Evolutionary conservation across 805 yeast species (phyloP).

Genomic region (Zygotorulaspora florentina): DNA sequence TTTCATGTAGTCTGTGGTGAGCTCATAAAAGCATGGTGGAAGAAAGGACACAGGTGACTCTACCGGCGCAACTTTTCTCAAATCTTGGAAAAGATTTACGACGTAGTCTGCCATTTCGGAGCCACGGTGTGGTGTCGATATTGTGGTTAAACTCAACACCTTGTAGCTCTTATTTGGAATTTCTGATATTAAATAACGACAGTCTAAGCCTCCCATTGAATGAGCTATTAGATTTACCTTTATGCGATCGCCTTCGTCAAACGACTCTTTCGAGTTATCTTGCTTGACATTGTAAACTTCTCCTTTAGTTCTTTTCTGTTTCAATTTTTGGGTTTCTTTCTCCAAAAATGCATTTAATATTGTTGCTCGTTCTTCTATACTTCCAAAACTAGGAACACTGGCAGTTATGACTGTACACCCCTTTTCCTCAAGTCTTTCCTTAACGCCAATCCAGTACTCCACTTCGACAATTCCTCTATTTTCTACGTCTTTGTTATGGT

Average conservation of each 20-base stretch:
- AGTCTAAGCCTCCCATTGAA: conserved; percentile 92
- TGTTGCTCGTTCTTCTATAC: conserved; percentile 64
- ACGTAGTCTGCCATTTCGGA: conserved; percentile 76
- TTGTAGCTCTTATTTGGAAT: conserved; percentile 46
- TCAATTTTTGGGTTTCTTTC: conserved; percentile 22
- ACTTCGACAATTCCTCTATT: conserved; percentile 39
- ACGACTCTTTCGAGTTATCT: conserved; percentile 5
- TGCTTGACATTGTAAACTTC: conserved; percentile 25
- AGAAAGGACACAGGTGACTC: conserved; percentile 15
- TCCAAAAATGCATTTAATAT: conserved; percentile 50
- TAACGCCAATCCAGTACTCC: conserved; percentile 82
- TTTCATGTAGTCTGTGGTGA: conserved; percentile 53
- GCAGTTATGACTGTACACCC: conserved; percentile 72
- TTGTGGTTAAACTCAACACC: conserved; percentile 74
- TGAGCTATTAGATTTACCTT: conserved; percentile 78
- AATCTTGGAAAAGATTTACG: conserved; percentile 33
- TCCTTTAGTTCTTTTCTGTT: conserved; percentile 16
- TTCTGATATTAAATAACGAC: conserved; percentile 66
- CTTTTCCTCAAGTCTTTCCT: conserved; percentile 49
- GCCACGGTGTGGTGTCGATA: conserved; percentile 87
- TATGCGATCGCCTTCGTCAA: conserved; percentile 31
- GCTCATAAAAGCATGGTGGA: conserved; percentile 53
- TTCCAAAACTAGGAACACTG: conserved; percentile 77
- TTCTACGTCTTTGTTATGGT: conserved; percentile 15
- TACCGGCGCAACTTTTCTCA: conserved; percentile 26